phyloP scores from a whole-genome alignment of 345 rosid species.

The Acer campestre region DNA sequence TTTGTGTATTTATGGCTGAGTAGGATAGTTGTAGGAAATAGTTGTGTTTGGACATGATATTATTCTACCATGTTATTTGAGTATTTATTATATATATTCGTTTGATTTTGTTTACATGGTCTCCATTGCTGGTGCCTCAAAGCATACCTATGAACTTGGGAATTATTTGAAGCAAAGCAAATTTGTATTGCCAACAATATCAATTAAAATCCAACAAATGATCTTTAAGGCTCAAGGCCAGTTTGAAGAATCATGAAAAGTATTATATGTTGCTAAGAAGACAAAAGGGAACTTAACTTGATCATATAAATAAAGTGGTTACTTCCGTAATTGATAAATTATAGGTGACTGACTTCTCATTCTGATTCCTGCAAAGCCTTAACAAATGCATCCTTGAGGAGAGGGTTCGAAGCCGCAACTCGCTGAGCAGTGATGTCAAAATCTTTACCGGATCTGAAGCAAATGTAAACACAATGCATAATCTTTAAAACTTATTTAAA shows the following conservation, averaged over 20 bases:
- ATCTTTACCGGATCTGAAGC: constrained; percentile 79
- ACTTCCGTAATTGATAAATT: neutral
- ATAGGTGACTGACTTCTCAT: constrained; percentile 25
- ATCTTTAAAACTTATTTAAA: constrained; percentile 2
- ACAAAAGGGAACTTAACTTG: neutral
- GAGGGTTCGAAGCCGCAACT: constrained; percentile 86
- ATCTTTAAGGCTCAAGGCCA: constrained; percentile 11
- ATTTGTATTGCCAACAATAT: constrained; percentile 3
- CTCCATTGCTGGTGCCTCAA: neutral
- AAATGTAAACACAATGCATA: constrained; percentile 9
- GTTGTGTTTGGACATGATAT: constrained; percentile 7
- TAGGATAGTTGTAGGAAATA: constrained; percentile 14
- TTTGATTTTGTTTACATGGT: neutral
- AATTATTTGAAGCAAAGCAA: neutral
- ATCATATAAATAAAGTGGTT: neutral
- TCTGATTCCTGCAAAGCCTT: constrained; percentile 57
- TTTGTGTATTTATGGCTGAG: constrained; percentile 13
- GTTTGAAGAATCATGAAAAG: constrained; percentile 13
- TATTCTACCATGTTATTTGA: neutral
- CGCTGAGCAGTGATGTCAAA: constrained; percentile 79
- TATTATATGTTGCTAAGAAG: neutral
- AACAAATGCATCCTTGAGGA: constrained; percentile 68
- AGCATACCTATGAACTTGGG: neutral
- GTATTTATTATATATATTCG: neutral
- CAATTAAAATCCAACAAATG: constrained; percentile 8